A percentile compares a stretch with the other conserved stretches of the same genome.
Evolutionary conservation across 2,329 filamentous ascomycete genomes (phyloP).

Genomic region (Diaporthe citri): DNA sequence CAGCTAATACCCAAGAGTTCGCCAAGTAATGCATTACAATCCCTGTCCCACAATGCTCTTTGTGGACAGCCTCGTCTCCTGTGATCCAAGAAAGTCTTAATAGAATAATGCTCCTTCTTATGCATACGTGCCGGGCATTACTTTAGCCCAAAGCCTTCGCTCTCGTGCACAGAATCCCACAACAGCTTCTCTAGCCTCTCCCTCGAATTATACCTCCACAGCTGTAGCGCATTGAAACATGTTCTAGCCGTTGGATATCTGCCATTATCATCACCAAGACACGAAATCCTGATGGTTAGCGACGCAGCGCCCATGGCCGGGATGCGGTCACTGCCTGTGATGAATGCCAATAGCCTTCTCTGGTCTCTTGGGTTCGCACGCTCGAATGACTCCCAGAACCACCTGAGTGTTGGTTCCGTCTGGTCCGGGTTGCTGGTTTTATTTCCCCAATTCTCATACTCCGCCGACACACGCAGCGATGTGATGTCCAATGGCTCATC

Average conservation of each 20-base stretch:
- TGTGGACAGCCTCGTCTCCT: not conserved
- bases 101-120: not conserved
- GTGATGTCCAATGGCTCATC: constrained; percentile 85
- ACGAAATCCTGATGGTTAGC: constrained; percentile 80
- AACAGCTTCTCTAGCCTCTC: constrained; percentile 78
- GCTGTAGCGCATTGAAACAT: constrained; percentile 87
- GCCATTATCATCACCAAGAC: constrained; percentile 78
- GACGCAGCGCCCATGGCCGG: constrained; percentile 88
- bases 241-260: constrained; percentile 89
- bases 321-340: constrained; percentile 91
- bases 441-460: constrained; percentile 83
- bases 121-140: constrained; percentile 52
- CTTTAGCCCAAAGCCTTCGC: constrained; percentile 92
- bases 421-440: constrained; percentile 62
- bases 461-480: constrained; percentile 80
- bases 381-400: constrained; percentile 91
- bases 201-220: constrained; percentile 78
- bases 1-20: constrained; percentile 13
- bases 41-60: not conserved
- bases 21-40: constrained; percentile 15
- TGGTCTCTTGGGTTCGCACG: constrained; percentile 76
- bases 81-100: constrained; percentile 14
- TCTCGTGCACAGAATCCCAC: constrained; percentile 89
- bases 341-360: constrained; percentile 83
- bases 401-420: constrained; percentile 76